Evolutionary conservation across 176 grass and related monocot species (phyloP), one percentile per base, ranked within the genome.

Genomic region (Musa schizocarpa): DNA sequence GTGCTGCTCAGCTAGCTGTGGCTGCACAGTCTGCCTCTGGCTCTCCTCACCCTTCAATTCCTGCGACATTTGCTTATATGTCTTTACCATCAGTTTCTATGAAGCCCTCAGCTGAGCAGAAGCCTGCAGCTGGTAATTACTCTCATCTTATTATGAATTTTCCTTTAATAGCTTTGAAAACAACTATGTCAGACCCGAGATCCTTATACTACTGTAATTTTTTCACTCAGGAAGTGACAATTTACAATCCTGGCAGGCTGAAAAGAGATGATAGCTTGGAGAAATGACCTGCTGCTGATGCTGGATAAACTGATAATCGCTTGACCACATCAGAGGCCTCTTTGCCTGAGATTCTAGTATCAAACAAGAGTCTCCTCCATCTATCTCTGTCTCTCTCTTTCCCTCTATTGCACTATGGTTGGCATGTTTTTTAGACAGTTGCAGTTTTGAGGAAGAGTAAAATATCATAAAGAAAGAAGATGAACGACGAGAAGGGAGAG

Each of bases 51-150:
- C 54, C 86, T 49, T 78, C 86, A 62, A 82, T 92, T 71, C 65
- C 88, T 22, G 78, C 80, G 0, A 78, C 80, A 0, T 86, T 99
- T 54, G 69, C 83, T 3, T 91, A 88, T 2, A 86, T 87, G 23
- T 29, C 86, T 43, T 75, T 89, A 84, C 72, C 75, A 16, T 52
- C 78, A 0, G 76, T 82, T 76, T 76, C 90, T 0, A 61, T 87
- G 22, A 94, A 99, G 74, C 84, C 85, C 8, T 62, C 80, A 8
- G 80, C 74, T 48, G 91, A 99, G 63, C 86, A 92, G 78, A 94
- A 94, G 74, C 91, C 95, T 81, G 34, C 34, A 43, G 34, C 34
- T 43, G 95, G 95, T 91, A 99, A 85, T 43, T 43, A 43, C 34
- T 29, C 52, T 9, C 8, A 72, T 25, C 55, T 21, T 54, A 19